These are phyloP conservation scores for Acanthamoeba castellanii DNA, from an alignment of 208 protist species.

Conservation along the genomic window DNA sequence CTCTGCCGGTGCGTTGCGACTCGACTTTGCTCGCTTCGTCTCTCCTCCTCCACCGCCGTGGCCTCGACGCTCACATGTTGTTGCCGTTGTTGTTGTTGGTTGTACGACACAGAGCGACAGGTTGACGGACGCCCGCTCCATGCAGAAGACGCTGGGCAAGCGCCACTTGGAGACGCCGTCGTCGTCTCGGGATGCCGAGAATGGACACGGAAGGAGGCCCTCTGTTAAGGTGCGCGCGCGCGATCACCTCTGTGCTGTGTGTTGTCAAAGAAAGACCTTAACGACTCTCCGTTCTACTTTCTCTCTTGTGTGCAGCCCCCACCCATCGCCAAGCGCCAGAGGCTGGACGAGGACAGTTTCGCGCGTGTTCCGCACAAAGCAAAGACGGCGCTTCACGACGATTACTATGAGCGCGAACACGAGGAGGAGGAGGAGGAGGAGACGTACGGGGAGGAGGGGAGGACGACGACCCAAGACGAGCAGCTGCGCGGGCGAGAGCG, in stretches of 20 bases:
- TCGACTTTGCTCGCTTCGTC: no score
- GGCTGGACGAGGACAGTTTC: background rate
- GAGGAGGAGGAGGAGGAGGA: constrained; percentile 4
- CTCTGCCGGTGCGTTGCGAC: background rate
- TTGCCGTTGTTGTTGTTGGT: no score
- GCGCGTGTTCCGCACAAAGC: background rate
- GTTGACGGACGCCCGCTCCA: background rate
- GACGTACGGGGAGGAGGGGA: background rate
- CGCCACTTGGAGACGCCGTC: background rate
- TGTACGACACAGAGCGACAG: background rate
- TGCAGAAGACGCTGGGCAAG: constrained; percentile 30
- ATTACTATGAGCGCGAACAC: background rate
- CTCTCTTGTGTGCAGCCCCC: background rate
- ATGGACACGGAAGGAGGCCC: background rate
- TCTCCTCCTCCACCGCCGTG: no score
- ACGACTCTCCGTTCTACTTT: no score
- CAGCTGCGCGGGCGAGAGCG: background rate
- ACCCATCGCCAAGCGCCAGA: background rate
- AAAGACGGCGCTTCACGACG: background rate
- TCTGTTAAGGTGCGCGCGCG: background rate
- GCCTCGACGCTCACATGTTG: no score
- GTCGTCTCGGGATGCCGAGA: background rate
- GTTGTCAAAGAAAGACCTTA: no score
- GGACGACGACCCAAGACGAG: background rate
- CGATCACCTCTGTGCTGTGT: no score